A percentile compares a stretch with the other conserved stretches of the same genome.
Conservation (phyloP, 192 early-diverging fungal genomes). For the Linnemannia elongata region DNA sequence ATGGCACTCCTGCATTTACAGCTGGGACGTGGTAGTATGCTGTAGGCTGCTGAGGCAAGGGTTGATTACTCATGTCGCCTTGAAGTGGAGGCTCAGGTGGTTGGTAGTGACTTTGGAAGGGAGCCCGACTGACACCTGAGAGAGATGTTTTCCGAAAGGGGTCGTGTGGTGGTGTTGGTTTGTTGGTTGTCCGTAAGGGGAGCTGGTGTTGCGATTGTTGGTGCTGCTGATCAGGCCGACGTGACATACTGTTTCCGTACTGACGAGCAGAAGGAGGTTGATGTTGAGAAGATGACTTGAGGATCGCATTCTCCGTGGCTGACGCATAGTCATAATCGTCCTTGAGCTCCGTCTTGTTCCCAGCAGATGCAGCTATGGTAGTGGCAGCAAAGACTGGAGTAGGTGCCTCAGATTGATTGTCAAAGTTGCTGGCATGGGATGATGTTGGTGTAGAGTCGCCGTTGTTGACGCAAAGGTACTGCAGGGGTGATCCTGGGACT, state of each 20-base stretch:
- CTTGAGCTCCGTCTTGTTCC: background rate
- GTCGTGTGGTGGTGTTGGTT: conserved; percentile 41
- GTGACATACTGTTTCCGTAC: background rate
- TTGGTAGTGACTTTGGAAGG: conserved; percentile 27
- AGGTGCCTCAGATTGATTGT: background rate
- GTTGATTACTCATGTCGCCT: background rate
- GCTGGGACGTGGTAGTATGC: background rate
- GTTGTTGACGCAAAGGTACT: conserved; percentile 25
- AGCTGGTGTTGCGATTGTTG: conserved; percentile 14
- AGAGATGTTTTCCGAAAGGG: conserved; percentile 40
- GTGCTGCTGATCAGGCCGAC: background rate
- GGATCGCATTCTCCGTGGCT: background rate
- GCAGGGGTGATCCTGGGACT: conserved; percentile 28
- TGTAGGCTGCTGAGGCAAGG: background rate
- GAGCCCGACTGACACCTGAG: background rate
- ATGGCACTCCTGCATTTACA: background rate
- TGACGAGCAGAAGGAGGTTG: background rate
- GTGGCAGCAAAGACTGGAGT: background rate
- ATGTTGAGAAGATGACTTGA: background rate
- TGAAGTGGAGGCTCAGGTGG: conserved; percentile 23
- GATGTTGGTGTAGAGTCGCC: background rate
- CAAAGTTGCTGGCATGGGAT: background rate
- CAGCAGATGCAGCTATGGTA: background rate
- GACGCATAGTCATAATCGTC: background rate
- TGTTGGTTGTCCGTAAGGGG: conserved; percentile 35